Percentiles rank a stretch among this genome's conserved stretches.
Evolutionary conservation across 192 early-diverging fungal species (phyloP).

Genomic region (Entrophospora sp.): DNA sequence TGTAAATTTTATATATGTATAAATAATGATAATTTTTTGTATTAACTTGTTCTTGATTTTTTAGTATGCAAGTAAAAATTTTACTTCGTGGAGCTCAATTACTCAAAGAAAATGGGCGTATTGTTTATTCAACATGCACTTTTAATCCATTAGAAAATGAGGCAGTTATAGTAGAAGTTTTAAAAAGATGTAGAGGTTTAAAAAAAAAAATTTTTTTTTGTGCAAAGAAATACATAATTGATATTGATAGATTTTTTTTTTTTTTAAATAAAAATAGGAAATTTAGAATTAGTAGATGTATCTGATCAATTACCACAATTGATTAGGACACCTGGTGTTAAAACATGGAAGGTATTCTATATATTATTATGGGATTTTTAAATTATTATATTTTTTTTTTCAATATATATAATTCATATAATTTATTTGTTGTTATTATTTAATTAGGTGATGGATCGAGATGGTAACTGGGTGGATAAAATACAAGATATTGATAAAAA

Average conservation of each 20-base stretch:
- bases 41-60: too few species aligned
- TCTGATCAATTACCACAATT: slow-evolving; percentile 68
- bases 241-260: too few species aligned
- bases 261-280: slow-evolving; percentile 39
- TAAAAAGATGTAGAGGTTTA: slow-evolving; percentile 51
- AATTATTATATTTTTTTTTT: neutral
- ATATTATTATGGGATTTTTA: neutral
- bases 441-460: slow-evolving; percentile 61
- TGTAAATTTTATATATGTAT: neutral
- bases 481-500: slow-evolving; percentile 36
- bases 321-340: slow-evolving; percentile 72
- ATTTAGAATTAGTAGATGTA: slow-evolving; percentile 82
- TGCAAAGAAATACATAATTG: neutral
- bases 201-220: too few species aligned
- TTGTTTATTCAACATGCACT: slow-evolving; percentile 98
- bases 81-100: slow-evolving; percentile 80
- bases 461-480: slow-evolving; percentile 46
- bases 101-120: slow-evolving; percentile 78
- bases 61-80: slow-evolving; percentile 74
- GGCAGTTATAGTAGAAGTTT: slow-evolving; percentile 81
- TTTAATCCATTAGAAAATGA: slow-evolving; percentile 98
- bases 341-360: slow-evolving; percentile 68
- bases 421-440: neutral
- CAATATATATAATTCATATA: too few species aligned
- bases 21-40: too few species aligned